Base-by-base conservation (phyloP, 345 rosid genomes). In the Dimocarpus longan region DNA sequence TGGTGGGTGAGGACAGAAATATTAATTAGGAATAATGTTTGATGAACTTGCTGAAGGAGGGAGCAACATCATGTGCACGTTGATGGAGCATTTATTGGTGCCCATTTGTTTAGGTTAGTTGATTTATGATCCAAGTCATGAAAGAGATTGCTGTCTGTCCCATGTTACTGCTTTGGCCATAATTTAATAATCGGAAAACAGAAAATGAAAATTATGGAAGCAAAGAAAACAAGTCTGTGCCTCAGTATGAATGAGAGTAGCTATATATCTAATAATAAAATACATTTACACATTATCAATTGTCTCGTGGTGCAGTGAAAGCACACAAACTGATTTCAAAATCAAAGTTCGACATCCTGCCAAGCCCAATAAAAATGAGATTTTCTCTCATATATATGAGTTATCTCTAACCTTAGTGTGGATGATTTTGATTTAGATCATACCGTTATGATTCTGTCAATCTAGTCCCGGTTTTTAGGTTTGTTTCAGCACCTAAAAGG, bases 31-130 rank as follows among this genome's bases (percentile, higher is more conserved):
- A 28, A 81, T 77, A 52, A 81, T 76, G 83, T 70, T 70, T 24
- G 70, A 75, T 78, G 74, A 48, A 57, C 74, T 71, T 70, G 82
- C 72, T 69, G 78, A 56, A 77, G 68, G 70, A 80, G 90, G 87
- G 83, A 87, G 82, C 93, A 88, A 72, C 43, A 73, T 68, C 95
- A 90, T 89, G 94, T 87, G 93, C 89, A 73, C 72, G 87, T 82
- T 84, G 50, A 87, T 87, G 88, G 86, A 77, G 86, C 90, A 89
- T 86, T 91, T 86, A 88, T 76, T 85, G 77, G 79, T 68, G 82
- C 65, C 86, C 84, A 74, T 81, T 80, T 82, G 64, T 42, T 66
- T 68, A 66, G 66, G 63, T 74, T 71, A 71, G 67, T 40, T 80
- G 65, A 66, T 79, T 71, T 75, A 16, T 21, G 24, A 11, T 44